Percentiles rank a stretch among this genome's conserved stretches.
phyloP scores from a whole-genome alignment of 2,329 filamentous ascomycete species.

The Cercospora sp. region DNA sequence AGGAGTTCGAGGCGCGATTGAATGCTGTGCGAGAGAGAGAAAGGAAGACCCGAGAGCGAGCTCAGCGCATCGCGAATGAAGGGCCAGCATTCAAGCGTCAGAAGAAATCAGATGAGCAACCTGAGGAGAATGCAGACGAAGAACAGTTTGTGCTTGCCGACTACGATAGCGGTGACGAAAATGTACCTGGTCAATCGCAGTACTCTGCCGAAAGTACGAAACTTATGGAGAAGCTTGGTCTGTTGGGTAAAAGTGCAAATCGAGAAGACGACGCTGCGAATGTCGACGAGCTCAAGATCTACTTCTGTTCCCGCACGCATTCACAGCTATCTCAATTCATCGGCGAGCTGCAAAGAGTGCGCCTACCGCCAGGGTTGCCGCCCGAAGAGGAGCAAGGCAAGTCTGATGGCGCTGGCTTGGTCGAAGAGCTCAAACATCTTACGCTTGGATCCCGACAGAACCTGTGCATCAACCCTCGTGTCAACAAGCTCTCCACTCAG shows the following conservation, averaged over 20 bases:
- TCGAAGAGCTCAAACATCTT: conserved; percentile 73
- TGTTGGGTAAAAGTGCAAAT: conserved; percentile 43
- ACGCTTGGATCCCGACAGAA: conserved; percentile 84
- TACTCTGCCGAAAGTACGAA: conserved; percentile 71
- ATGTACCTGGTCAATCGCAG: conserved; percentile 24
- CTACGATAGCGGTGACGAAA: conserved; percentile 65
- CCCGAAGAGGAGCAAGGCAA: conserved; percentile 22
- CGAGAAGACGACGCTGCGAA: conserved; percentile 46
- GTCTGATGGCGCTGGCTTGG: conserved; percentile 19
- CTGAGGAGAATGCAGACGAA: conserved; percentile 53
- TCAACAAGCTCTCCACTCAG: conserved; percentile 66
- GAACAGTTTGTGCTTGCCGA: conserved; percentile 74
- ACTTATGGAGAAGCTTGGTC: conserved; percentile 63
- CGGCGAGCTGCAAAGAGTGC: conserved; percentile 75
- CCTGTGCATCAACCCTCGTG: conserved; percentile 83
- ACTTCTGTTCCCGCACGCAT: conserved; percentile 89
- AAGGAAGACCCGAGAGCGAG: conserved; percentile 58
- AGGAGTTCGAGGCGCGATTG: conserved; percentile 73
- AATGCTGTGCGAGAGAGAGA: conserved; percentile 62
- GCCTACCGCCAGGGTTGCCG: conserved; percentile 68
- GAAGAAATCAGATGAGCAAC: conserved; percentile 34
- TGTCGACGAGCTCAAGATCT: conserved; percentile 75
- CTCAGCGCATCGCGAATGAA: conserved; percentile 44
- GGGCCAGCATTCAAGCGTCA: conserved; percentile 52
- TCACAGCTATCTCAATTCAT: conserved; percentile 90